phyloP scores from a whole-genome alignment of 306 rosid species.

The Vicia sativa region DNA sequence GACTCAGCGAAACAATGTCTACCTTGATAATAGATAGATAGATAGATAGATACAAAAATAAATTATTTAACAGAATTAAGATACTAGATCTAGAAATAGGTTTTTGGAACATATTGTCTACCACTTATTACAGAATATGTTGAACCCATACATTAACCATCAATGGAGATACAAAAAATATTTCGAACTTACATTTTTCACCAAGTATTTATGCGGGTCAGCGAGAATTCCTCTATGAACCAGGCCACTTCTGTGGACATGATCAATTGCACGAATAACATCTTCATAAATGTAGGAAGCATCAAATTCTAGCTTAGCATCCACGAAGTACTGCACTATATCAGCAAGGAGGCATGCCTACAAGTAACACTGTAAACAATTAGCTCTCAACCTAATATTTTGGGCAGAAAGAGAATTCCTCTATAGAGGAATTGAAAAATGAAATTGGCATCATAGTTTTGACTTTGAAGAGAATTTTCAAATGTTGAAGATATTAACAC shows the following conservation, averaged over 20 bases:
- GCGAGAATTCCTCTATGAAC: constrained; percentile 80
- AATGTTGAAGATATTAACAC: constrained; percentile 9
- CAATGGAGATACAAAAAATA: constrained; percentile 24
- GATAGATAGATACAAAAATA: neutral
- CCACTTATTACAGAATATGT: constrained; percentile 32
- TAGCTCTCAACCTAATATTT: constrained; percentile 30
- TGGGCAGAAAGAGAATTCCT: constrained; percentile 23
- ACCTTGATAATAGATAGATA: neutral
- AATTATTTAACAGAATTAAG: constrained; percentile 30
- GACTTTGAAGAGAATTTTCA: constrained; percentile 25
- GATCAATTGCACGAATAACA: constrained; percentile 83
- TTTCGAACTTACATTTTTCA: constrained; percentile 73
- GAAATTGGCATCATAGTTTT: constrained; percentile 30
- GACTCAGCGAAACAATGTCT: constrained; percentile 25
- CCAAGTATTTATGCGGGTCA: constrained; percentile 75
- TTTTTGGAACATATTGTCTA: constrained; percentile 21
- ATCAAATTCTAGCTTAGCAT: constrained; percentile 93
- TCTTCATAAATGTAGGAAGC: constrained; percentile 89
- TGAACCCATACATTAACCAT: constrained; percentile 13
- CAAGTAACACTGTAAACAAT: constrained; percentile 41
- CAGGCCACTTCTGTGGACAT: constrained; percentile 88
- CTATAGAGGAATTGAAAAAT: constrained; percentile 21
- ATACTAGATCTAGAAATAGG: constrained; percentile 28
- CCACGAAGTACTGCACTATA: constrained; percentile 87
- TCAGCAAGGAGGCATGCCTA: constrained; percentile 99